Evolutionary conservation across 179 eudicot species (phyloP).

Genomic region (Silene noctiflora): DNA sequence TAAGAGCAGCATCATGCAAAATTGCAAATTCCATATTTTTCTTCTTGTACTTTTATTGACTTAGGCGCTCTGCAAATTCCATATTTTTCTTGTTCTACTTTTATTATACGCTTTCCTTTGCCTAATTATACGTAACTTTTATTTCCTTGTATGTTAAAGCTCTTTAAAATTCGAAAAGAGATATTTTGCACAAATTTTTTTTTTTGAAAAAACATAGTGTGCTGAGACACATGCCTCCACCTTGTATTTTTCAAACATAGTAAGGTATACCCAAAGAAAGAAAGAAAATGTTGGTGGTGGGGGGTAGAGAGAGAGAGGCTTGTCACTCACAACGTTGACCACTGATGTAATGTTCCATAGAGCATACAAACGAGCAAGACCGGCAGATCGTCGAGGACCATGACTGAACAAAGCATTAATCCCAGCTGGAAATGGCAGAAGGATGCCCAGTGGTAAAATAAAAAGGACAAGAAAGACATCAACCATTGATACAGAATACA

Average conservation of each 20-base stretch:
- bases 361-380: constrained; percentile 90
- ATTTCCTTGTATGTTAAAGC: not conserved
- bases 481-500: constrained; percentile 78
- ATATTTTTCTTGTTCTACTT: no score
- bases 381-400: constrained; percentile 89
- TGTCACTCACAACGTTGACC: constrained; percentile 86
- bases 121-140: not conserved
- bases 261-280: not conserved
- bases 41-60: no score
- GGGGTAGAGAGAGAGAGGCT: constrained; percentile 2
- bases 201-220: not conserved
- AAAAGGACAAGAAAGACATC: constrained; percentile 63
- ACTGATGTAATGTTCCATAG: constrained; percentile 85
- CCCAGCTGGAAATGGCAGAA: constrained; percentile 96
- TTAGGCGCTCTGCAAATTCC: no score
- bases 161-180: no score
- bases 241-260: not conserved
- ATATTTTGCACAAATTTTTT: no score
- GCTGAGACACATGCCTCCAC: not conserved
- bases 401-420: constrained; percentile 94
- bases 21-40: no score
- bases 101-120: no score
- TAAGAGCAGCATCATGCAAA: not conserved
- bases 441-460: constrained; percentile 83
- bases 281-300: not conserved